Percentiles rank a stretch among this genome's conserved stretches.
These are phyloP conservation scores for Luzula sylvatica DNA, from an alignment of 176 grass and related monocot genomes.

Conservation along the genomic window DNA sequence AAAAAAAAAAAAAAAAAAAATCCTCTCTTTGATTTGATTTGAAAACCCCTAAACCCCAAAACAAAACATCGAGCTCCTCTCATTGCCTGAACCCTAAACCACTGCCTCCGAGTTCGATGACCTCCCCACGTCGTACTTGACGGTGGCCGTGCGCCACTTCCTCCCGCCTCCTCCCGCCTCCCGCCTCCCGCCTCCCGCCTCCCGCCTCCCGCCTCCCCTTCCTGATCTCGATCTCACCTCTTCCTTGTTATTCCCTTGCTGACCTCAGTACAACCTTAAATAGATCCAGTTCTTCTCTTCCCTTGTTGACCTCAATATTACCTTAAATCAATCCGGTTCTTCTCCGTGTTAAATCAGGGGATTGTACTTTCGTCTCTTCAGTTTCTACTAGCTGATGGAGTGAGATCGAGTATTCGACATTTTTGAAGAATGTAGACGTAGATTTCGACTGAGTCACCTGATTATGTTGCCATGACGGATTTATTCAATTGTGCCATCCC, in stretches of 20 bases:
- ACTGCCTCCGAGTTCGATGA: constrained; percentile 25
- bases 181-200: constrained; percentile 20
- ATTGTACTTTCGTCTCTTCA: constrained; percentile 2
- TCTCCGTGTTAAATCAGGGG: constrained; percentile 23
- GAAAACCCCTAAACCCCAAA: too few species aligned
- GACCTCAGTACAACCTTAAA: too few species aligned
- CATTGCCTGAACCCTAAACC: neutral
- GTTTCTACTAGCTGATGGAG: neutral
- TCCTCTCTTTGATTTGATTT: too few species aligned
- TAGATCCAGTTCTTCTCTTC: too few species aligned
- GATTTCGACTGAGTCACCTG: constrained; percentile 14
- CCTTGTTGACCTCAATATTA: constrained; percentile 4
- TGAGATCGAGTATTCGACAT: constrained; percentile 26
- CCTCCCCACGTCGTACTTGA: constrained; percentile 30
- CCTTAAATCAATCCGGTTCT: constrained; percentile 9
- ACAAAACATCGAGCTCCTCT: constrained; percentile 11
- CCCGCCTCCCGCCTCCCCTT: constrained; percentile 4
- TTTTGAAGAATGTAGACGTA: constrained; percentile 24
- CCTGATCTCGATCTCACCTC: too few species aligned
- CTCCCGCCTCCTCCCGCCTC: constrained; percentile 28
- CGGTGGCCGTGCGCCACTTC: constrained; percentile 24
- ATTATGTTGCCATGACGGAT: constrained; percentile 12
- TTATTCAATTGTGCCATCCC: constrained; percentile 59
- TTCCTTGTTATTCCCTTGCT: too few species aligned
- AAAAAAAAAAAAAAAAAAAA: too few species aligned